A percentile compares a stretch with the other conserved stretches of the same genome.
Evolutionary conservation across 169 alveolate genomes (phyloP).

Genomic region (Plasmodium gaboni): DNA sequence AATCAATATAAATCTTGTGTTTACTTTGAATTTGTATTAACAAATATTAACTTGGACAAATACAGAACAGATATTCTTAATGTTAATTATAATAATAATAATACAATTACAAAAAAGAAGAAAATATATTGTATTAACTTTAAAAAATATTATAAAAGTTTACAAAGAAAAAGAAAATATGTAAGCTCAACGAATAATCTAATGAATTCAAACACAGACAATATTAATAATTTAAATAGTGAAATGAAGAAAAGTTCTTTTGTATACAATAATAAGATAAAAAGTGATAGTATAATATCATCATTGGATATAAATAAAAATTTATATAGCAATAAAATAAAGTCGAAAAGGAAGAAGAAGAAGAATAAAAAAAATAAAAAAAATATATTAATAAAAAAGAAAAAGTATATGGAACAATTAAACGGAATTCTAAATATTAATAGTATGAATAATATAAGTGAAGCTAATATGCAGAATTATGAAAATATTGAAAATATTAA

Average conservation of each 20-base stretch:
- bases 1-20: slow-evolving; percentile 41
- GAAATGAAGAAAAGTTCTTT: background rate
- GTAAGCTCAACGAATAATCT: background rate
- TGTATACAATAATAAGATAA: background rate
- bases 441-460: background rate
- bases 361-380: background rate
- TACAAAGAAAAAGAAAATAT: slow-evolving; percentile 2
- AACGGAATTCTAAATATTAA: too few species aligned
- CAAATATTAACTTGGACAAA: slow-evolving; percentile 60
- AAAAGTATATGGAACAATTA: too few species aligned
- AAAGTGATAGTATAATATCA: background rate
- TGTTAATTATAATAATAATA: slow-evolving; percentile 49
- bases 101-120: slow-evolving; percentile 27
- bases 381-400: background rate
- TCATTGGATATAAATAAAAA: background rate
- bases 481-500: slow-evolving; percentile 31
- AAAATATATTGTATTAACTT: slow-evolving; percentile 50
- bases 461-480: slow-evolving; percentile 1
- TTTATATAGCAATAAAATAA: background rate
- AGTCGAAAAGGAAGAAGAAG: background rate
- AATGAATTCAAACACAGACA: background rate
- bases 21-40: slow-evolving; percentile 40
- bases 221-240: background rate
- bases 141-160: slow-evolving; percentile 22
- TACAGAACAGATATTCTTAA: slow-evolving; percentile 53